Evolutionary conservation across 352 stramenopile genomes (phyloP).

Genomic region (Blastocystis sp.): DNA sequence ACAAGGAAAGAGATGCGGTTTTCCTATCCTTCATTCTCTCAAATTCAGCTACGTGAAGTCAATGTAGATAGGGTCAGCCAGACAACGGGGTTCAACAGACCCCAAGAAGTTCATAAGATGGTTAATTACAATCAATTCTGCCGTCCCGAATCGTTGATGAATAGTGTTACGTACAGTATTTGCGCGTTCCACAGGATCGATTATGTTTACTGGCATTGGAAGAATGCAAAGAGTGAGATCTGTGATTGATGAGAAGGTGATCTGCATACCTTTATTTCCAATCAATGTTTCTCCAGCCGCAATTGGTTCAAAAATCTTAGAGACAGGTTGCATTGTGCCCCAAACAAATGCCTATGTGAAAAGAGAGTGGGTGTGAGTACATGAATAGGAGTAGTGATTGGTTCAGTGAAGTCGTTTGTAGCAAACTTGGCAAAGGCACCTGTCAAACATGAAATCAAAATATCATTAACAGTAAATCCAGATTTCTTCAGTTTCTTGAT

Average conservation of each 20-base stretch:
- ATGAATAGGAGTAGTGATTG: neutral
- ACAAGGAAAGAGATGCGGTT: conserved; percentile 41
- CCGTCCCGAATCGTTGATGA: neutral
- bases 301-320: neutral
- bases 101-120: conserved; percentile 54
- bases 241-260: neutral
- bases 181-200: conserved; percentile 1
- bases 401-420: neutral
- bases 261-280: neutral
- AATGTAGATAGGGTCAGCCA: conserved; percentile 48
- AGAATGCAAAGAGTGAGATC: conserved; percentile 44
- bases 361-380: neutral
- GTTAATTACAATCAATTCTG: conserved; percentile 23
- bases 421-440: neutral
- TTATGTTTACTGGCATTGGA: conserved; percentile 1
- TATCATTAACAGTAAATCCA: conserved; percentile 47
- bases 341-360: conserved; percentile 25
- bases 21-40: neutral
- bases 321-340: conserved; percentile 15
- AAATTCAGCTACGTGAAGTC: conserved; percentile 1
- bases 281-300: neutral
- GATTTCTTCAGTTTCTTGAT: neutral
- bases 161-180: neutral
- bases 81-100: neutral
- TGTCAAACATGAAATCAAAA: conserved; percentile 22